Conservation (phyloP, 2,329 filamentous ascomycete species). For the Chaetomiaceae sp. region DNA sequence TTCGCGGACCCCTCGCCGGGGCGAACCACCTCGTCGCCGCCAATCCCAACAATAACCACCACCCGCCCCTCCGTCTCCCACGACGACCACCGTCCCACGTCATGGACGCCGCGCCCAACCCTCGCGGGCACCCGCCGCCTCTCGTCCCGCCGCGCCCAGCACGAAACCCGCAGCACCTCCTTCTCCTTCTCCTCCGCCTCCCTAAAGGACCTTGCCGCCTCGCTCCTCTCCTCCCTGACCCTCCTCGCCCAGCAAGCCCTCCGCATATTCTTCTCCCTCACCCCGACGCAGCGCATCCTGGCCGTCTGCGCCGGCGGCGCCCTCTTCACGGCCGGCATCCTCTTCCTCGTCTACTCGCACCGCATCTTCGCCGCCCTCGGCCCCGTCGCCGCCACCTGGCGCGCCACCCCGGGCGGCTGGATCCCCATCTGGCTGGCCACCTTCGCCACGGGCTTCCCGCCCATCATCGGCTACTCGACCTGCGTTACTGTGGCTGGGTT, state of each 20-base stretch:
- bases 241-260: constrained; percentile 3
- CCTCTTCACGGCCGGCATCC: constrained; percentile 52
- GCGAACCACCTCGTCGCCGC: not conserved
- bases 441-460: constrained; percentile 76
- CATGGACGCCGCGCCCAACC: constrained; percentile 12
- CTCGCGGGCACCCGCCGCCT: constrained; percentile 12
- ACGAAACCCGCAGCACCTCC: not conserved
- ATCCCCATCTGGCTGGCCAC: constrained; percentile 70
- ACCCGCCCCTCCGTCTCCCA: constrained; percentile 5
- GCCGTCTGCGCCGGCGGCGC: constrained; percentile 48
- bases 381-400: constrained; percentile 72
- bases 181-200: not conserved
- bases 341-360: constrained; percentile 75
- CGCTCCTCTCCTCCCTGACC: constrained; percentile 2
- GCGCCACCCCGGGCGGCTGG: constrained; percentile 66
- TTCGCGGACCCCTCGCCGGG: not conserved
- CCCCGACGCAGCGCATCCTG: constrained; percentile 30
- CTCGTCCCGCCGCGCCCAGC: constrained; percentile 9
- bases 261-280: constrained; percentile 17
- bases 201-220: constrained; percentile 1
- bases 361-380: constrained; percentile 70
- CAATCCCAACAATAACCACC: not conserved
- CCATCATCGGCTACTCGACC: constrained; percentile 80
- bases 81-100: not conserved
- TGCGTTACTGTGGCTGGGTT: constrained; percentile 53